phyloP scores from a whole-genome alignment of 2,329 filamentous ascomycete species.

The Cercospora sp. region DNA sequence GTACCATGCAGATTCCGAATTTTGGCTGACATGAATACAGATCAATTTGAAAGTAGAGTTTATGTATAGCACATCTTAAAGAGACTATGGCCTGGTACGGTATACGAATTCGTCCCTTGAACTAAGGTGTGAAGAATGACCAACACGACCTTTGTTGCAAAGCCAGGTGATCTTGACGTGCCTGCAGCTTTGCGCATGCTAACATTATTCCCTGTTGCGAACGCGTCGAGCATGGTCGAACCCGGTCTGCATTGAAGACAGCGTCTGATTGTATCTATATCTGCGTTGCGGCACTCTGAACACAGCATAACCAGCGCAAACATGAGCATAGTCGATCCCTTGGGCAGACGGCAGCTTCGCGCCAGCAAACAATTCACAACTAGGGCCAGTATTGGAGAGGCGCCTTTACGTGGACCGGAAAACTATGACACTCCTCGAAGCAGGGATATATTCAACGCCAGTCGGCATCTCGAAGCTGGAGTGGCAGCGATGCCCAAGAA shows the following conservation, averaged over 20 bases:
- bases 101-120: background rate
- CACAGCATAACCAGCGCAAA: background rate
- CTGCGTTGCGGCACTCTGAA: background rate
- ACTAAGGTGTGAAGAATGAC: background rate
- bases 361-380: background rate
- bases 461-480: background rate
- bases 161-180: background rate
- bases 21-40: background rate
- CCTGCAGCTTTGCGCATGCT: background rate
- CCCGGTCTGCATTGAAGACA: background rate
- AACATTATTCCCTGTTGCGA: background rate
- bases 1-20: background rate
- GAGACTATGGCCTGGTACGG: background rate
- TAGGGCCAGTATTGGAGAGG: background rate
- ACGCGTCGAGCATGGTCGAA: background rate
- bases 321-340: slow-evolving; percentile 12
- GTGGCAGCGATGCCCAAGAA: background rate
- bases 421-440: slow-evolving; percentile 13
- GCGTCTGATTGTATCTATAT: background rate
- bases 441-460: slow-evolving; percentile 9
- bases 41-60: background rate
- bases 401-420: slow-evolving; percentile 8
- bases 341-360: background rate
- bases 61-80: background rate
- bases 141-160: background rate